These are phyloP conservation scores for Echeveria elegans DNA, from an alignment of 164 flowering plant species.

Conservation along the genomic window DNA sequence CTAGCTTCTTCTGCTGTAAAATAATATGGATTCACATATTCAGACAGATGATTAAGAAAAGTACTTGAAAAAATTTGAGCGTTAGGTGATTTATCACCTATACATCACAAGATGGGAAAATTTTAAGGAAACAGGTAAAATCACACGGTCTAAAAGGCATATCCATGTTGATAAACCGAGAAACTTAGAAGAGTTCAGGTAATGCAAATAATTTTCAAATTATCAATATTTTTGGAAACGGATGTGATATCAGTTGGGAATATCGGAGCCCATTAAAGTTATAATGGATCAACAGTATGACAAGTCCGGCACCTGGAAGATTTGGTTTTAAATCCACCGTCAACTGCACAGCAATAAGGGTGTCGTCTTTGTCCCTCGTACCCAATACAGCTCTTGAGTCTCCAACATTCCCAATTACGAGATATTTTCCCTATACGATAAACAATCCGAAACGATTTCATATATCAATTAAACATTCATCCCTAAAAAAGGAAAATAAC, in stretches of 20 bases:
- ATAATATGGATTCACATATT: neutral
- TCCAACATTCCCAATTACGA: slow-evolving; percentile 89
- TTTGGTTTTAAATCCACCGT: slow-evolving; percentile 97
- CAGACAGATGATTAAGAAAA: neutral
- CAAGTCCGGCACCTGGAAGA: slow-evolving; percentile 60
- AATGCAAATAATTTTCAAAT: neutral
- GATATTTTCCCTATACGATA: slow-evolving; percentile 57
- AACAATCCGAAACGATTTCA: neutral
- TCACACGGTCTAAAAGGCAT: neutral
- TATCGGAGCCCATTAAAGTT: neutral
- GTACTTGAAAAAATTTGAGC: neutral
- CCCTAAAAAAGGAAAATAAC: neutral
- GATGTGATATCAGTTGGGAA: neutral
- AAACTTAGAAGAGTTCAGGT: neutral
- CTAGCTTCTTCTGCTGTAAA: slow-evolving; percentile 8
- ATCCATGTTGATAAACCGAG: neutral
- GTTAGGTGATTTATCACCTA: neutral
- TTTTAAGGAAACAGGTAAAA: too few species aligned
- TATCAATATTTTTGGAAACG: neutral
- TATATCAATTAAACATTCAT: neutral
- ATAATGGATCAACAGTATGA: neutral
- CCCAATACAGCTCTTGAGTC: slow-evolving; percentile 94
- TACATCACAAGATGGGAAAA: neutral
- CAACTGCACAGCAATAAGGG: slow-evolving; percentile 78
- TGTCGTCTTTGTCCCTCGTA: slow-evolving; percentile 56